These are phyloP conservation scores for Botrytis sinoallii DNA, from an alignment of 2,329 filamentous ascomycete genomes.

Conservation along the genomic window DNA sequence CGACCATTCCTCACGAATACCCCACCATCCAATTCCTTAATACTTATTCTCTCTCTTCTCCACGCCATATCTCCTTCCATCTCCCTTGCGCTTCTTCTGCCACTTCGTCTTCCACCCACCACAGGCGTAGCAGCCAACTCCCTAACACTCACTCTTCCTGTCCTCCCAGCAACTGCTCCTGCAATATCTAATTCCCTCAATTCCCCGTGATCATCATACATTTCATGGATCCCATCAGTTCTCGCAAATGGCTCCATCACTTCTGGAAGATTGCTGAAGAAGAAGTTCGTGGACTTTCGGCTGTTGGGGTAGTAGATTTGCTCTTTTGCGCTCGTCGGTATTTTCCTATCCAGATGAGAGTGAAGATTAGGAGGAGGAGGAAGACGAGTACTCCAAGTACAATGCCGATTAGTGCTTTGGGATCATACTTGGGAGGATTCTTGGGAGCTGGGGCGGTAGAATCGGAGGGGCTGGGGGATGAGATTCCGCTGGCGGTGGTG, in stretches of 20 bases:
- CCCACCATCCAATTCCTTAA: background rate
- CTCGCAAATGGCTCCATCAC: background rate
- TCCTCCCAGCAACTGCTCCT: background rate
- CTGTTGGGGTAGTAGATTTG: background rate
- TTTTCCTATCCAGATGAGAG: background rate
- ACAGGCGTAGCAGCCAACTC: background rate
- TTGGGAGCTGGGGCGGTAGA: background rate
- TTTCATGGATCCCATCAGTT: background rate
- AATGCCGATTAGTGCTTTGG: background rate
- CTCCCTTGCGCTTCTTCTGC: background rate
- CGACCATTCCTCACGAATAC: background rate
- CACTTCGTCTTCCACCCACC: background rate
- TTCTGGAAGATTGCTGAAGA: background rate
- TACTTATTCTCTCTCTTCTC: background rate
- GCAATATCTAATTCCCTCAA: background rate
- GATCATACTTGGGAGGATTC: background rate
- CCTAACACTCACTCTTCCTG: background rate
- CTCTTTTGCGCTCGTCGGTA: background rate
- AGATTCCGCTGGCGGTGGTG: background rate
- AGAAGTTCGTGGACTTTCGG: background rate
- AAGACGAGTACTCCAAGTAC: background rate
- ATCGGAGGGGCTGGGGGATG: background rate
- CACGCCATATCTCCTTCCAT: background rate
- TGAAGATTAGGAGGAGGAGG: background rate
- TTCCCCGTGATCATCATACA: background rate